Base-by-base conservation (phyloP, 495 filamentous ascomycete species). In the Talaromyces liani region DNA sequence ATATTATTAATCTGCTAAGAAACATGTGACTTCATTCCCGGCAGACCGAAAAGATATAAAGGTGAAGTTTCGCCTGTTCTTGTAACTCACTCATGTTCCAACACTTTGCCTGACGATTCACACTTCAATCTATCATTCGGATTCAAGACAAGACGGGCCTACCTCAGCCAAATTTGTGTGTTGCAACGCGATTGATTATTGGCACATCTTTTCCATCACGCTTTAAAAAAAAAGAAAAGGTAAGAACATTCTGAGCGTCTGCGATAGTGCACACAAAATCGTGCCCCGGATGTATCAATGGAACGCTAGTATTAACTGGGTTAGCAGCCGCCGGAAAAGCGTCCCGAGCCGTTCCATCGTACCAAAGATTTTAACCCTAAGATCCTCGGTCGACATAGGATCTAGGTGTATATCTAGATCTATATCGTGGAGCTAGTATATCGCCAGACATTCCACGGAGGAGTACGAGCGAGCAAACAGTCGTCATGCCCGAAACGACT, bases 291-390 rank as follows among this genome's bases (percentile, higher is more conserved):
- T 18, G 14, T 54, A 54, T 54, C 20, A 10, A 9, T 12, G 9
- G 49, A 7, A 54, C 18, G 49, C 51, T 55, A 55, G 51, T 27
- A 55, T 29, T 55, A 9, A 58, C 56, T 36, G 12, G 16, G 29
- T 22, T 58, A 58, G 56, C 56, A 34, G 56, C 31, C 29, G 24
- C 56, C 56, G 56, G 56, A 58, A 36, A 41, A 58, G 10, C 29
- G 31, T 58, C 27, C 56, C 56, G 56, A 58, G 27, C 56, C 56
- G 29, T 7, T 22, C 51, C 20, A 54, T 54, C 55, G 20, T 54
- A 9, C 51, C 51, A 27, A 56, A 56, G 22, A 56, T 14, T 29
- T 29, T 16, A 27, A 20, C 45, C 45, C n/a, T 49, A 49, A 49
- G 45, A 49, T 22, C 45, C 6, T 49, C 45, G 18, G 18, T 49